Base-by-base conservation (phyloP, 352 stramenopile species). In the Phytophthora chlamydospora region DNA sequence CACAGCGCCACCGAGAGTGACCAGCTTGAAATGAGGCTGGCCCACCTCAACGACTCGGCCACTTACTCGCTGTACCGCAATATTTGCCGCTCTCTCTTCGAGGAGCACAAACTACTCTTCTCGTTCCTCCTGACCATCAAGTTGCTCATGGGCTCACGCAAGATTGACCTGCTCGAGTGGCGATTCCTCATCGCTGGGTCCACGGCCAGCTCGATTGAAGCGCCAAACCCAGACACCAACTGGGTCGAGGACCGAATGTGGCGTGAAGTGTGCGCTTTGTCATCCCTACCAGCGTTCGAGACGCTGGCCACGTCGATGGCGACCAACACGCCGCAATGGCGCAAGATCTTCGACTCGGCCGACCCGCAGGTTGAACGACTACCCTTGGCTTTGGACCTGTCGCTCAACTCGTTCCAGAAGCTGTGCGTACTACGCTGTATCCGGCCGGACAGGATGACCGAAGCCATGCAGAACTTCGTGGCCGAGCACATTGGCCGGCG, bases 41-140 rank as follows among this genome's bases (percentile, higher is more conserved):
- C 72, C 11, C 92, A 96, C 52, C 66, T 98, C 9, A 97, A 97
- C 46, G 88, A 98, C 44, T 97, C 83, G 2, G 93, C 91, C 40
- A 98, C 94, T 10, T 98, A 98, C 48, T 96, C 93, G 32, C 62
- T 98, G 13, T 98, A 98, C 67, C 89, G 85, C 8, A 98, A 97
- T 61, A 95, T 98, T 49, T 98, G 94, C 58, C 76, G 92, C 0
- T 97, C 87, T 9, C 78, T 98, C 7, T 98, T 98, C 59, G 94
- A 98, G 66, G 84, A 96, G 34, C 91, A 98, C 80, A 98, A 98
- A 58, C 73, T 98, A 0, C 60, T 98, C 1, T 97, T 98, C 55
- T 97, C 89, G 4, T 98, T 98, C 67, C 52, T 98, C 39, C 79
- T 98, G 11, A 91, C 82, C 13, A 95, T 96, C 68, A 95, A 94